Base-by-base conservation (phyloP, 257 asterid genomes). In the Solanum medicagineum region DNA sequence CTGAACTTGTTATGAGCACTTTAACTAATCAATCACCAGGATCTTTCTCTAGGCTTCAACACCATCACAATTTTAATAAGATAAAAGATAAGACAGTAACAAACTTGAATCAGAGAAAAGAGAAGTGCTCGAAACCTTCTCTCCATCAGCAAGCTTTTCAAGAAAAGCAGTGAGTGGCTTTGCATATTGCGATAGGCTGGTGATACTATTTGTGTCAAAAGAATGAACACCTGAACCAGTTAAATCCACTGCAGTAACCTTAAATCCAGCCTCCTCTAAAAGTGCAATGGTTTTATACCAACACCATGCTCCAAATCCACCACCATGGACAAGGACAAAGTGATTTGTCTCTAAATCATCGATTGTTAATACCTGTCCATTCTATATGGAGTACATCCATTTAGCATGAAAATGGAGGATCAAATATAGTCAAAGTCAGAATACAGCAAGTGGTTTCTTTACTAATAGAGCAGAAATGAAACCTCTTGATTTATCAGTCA, bases 291-390 rank as follows among this genome's bases (percentile, higher is more conserved):
- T 95, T 89, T 95, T 97, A 88, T 97, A 97, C 99, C 99, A 97
- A 91, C 99, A 97, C 99, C 99, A 97, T 65, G 99, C 98, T 85
- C 99, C 99, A 89, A 94, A 96, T 80, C 98, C 98, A 87, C 99
- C 99, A 83, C 98, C 99, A 84, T 97, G 99, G 88, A 94, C 99
- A 82, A 97, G 98, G 85, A 97, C 98, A 88, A 97, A 91, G 90
- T 97, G 98, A 71, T 70, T 90, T 86, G 94, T 93, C 92, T 97
- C 98, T 70, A 95, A 86, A 88, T 89, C 86, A 16, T 94, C 97
- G 51, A 92, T 91, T 83, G 91, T 91, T 88, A 91, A 88, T 86
- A 91, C 98, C 99, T 94, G 92, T 42, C 44, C 26, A 70, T 42
- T 42, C 15, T 71, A 70, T 69, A 5, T 45, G 42, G 22, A 44